Percentiles rank a stretch among this genome's conserved stretches.
phyloP scores from a whole-genome alignment of 2,329 filamentous ascomycete genomes.

The Scopulariopsis brevicaulis region DNA sequence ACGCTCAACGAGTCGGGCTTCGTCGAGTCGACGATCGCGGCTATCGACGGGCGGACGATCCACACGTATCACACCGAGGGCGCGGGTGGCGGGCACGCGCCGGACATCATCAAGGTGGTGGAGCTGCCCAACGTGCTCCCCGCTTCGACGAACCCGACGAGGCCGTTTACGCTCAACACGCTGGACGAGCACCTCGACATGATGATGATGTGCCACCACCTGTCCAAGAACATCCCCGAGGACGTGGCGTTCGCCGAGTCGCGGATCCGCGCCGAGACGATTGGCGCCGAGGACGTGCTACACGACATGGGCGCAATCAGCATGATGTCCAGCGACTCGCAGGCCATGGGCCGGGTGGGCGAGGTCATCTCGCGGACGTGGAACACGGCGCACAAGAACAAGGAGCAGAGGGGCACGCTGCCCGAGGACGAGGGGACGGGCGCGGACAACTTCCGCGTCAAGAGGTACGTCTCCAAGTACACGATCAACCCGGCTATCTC shows the following conservation, averaged over 20 bases:
- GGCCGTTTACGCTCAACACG: constrained; percentile 84
- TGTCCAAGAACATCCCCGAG: constrained; percentile 86
- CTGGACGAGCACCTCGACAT: constrained; percentile 95
- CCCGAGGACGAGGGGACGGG: constrained; percentile 67
- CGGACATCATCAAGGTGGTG: constrained; percentile 90
- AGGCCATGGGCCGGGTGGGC: constrained; percentile 93
- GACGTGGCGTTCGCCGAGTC: constrained; percentile 93
- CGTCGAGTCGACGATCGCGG: constrained; percentile 79
- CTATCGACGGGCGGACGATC: constrained; percentile 78
- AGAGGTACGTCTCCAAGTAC: constrained; percentile 90
- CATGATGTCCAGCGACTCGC: constrained; percentile 94
- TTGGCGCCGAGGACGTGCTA: constrained; percentile 90
- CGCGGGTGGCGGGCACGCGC: constrained; percentile 86
- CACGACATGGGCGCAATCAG: constrained; percentile 91
- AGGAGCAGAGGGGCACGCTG: constrained; percentile 66
- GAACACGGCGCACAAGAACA: constrained; percentile 98
- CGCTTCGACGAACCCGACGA: constrained; percentile 82
- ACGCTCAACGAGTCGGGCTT: constrained; percentile 97
- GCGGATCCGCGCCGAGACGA: constrained; percentile 90
- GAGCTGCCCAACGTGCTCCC: constrained; percentile 83
- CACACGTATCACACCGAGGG: constrained; percentile 97
- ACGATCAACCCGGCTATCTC: constrained; percentile 89
- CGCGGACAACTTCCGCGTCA: constrained; percentile 86
- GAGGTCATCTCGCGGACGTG: constrained; percentile 89
- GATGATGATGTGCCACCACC: constrained; percentile 96